Percentiles rank a stretch among this genome's conserved stretches.
These are phyloP conservation scores for Spathaspora sp. DNA, from an alignment of 805 yeast species.

Conservation along the genomic window DNA sequence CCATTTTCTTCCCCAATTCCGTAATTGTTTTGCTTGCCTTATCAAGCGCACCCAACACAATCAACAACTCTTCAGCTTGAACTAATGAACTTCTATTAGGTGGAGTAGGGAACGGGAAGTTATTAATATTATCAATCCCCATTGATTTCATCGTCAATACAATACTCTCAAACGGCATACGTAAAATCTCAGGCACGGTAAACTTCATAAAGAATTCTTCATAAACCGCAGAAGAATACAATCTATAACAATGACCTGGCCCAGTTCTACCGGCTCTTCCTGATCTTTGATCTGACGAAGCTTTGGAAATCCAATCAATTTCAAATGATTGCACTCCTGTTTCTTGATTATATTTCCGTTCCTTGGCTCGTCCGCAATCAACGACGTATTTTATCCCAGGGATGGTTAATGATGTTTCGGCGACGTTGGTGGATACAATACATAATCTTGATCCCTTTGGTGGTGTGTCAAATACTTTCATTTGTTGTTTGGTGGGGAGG, in stretches of 20 bases:
- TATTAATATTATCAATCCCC: conserved; percentile 88
- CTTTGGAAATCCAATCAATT: conserved; percentile 89
- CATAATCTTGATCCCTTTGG: conserved; percentile 85
- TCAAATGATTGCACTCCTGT: conserved; percentile 93
- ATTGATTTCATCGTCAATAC: conserved; percentile 93
- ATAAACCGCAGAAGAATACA: conserved; percentile 89
- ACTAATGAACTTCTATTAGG: conserved; percentile 62
- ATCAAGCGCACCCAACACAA: conserved; percentile 75
- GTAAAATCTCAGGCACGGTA: conserved; percentile 80
- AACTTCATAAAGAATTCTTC: conserved; percentile 84
- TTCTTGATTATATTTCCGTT: conserved; percentile 73
- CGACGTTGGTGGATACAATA: conserved; percentile 95
- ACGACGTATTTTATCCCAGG: conserved; percentile 94
- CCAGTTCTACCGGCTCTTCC: conserved; percentile 99
- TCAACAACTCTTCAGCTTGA: conserved; percentile 65
- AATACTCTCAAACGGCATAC: conserved; percentile 97
- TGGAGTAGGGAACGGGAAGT: conserved; percentile 96
- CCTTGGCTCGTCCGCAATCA: conserved; percentile 93
- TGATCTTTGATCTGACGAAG: conserved; percentile 91
- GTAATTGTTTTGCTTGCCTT: conserved; percentile 52
- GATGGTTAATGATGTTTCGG: conserved; percentile 95
- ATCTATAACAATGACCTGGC: conserved; percentile 94
- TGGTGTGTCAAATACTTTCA: conserved; percentile 84
- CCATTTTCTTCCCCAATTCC: conserved; percentile 78
- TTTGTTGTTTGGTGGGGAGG: conserved; percentile 90